phyloP scores from a whole-genome alignment of 2,329 filamentous ascomycete genomes.

The Lachnellula arida region DNA sequence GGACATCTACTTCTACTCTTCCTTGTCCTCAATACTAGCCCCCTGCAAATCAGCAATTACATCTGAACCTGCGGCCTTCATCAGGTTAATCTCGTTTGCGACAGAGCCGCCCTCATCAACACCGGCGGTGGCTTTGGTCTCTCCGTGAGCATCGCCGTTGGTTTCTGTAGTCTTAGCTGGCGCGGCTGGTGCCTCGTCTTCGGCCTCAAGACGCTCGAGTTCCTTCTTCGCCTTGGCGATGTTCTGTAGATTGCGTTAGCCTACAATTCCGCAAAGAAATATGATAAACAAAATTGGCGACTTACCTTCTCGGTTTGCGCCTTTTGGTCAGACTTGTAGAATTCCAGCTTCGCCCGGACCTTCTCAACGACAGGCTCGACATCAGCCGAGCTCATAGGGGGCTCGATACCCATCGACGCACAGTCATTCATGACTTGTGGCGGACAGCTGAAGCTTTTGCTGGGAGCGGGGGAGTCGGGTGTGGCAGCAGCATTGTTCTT shows the following conservation, averaged over 20 bases:
- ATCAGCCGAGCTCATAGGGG: constrained; percentile 80
- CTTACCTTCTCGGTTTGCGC: constrained; percentile 85
- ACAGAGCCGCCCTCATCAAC: constrained; percentile 27
- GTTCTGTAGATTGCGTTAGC: constrained; percentile 59
- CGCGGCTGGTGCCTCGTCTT: constrained; percentile 45
- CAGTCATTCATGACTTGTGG: constrained; percentile 91
- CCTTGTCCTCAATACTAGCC: constrained; percentile 54
- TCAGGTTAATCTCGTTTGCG: constrained; percentile 25
- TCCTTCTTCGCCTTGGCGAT: constrained; percentile 95
- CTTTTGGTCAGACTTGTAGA: constrained; percentile 89
- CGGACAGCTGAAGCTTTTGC: constrained; percentile 73
- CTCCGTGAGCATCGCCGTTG: constrained; percentile 49
- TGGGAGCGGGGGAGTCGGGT: constrained; percentile 43
- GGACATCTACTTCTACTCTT: constrained; percentile 13
- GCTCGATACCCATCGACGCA: constrained; percentile 75
- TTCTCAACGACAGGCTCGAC: constrained; percentile 78
- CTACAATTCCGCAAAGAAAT: neutral
- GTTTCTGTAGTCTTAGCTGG: constrained; percentile 40
- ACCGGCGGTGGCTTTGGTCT: constrained; percentile 37
- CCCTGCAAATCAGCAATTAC: constrained; percentile 56
- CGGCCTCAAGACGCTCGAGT: constrained; percentile 80
- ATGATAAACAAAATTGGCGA: constrained; percentile 17
- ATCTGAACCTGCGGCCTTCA: constrained; percentile 52
- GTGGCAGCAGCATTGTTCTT: constrained; percentile 41
- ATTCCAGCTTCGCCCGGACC: constrained; percentile 82